Conservation (phyloP, 352 stramenopile species). For the Thalassiosira pacifica region DNA sequence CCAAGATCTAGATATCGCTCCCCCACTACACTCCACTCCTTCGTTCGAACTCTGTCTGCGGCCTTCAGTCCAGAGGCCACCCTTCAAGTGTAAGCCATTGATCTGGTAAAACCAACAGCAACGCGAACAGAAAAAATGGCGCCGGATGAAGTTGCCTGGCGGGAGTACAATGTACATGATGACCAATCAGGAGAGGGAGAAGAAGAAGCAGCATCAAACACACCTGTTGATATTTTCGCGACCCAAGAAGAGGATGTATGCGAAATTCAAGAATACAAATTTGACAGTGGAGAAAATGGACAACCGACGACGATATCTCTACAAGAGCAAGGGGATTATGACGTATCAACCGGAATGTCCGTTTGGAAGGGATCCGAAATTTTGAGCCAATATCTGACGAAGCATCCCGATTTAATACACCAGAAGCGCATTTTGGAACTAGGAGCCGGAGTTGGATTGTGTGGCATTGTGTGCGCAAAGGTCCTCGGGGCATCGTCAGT, state of each 20-base stretch:
- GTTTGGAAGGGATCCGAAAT: conserved; percentile 24
- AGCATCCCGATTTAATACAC: background rate
- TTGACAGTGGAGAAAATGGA: background rate
- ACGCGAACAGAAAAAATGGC: background rate
- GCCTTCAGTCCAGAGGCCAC: too few relatives aligned
- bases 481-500: conserved; percentile 16
- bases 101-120: too few relatives aligned
- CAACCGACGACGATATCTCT: conserved; percentile 3
- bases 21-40: too few relatives aligned
- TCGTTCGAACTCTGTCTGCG: too few relatives aligned
- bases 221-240: conserved; percentile 12
- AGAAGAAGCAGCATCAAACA: background rate
- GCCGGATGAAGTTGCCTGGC: background rate
- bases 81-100: too few relatives aligned
- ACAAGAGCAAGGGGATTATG: background rate
- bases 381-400: conserved; percentile 4
- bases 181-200: background rate
- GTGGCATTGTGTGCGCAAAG: conserved; percentile 20
- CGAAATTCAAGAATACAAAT: conserved; percentile 15
- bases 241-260: conserved; percentile 7
- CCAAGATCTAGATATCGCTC: too few relatives aligned
- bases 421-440: conserved; percentile 22
- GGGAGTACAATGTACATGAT: conserved; percentile 30
- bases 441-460: conserved; percentile 31
- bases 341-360: conserved; percentile 15